Evolutionary conservation across 2,329 filamentous ascomycete genomes (phyloP), one percentile per base, ranked within the genome.

Genomic region (Scorias spongiosa): DNA sequence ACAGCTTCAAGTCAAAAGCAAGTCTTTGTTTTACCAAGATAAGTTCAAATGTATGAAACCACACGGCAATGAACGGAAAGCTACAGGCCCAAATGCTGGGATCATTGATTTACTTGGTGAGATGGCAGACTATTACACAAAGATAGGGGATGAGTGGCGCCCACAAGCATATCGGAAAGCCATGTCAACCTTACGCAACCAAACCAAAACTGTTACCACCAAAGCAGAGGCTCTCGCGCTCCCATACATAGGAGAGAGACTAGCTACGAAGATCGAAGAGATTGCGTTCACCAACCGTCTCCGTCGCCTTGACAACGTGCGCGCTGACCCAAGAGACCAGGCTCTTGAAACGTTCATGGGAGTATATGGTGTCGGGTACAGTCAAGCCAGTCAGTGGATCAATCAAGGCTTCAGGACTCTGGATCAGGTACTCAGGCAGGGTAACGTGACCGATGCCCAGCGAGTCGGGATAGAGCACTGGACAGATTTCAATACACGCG

Each of bases 261-360:
- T 95, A 1, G 87, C 87, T 0, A 69, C 74, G 20, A 94, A 94
- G 60, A 91, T 96, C 49, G 84, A 91, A 54, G 89, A 95, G 57
- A 93, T 95, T 38, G 84, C 78, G 2, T 69, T 71, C 34, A 94
- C 85, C 0, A 74, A 85, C 54, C 69, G 71, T 20, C 72, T 95
- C 1, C 74, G 74, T 37, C 74, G 81, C 32, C 70, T 95, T 0
- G 81, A 93, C 29, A 76, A 80, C 52, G 76, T 82, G 0, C 72
- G 74, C 44, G 63, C 70, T 2, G 81, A 93, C 40, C 75, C 81
- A 0, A 67, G 71, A n/a, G 77, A 86, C 49, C 63, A 70, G 12
- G 63, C 76, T 0, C 64, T 93, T 1, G 75, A 80, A 45, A 60
- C 75, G 0, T 95, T 95, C 55, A 68, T 85, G 18, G 74, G 78